Conservation (phyloP, 1,284 basidiomycete species). For the Melampsora americana region DNA sequence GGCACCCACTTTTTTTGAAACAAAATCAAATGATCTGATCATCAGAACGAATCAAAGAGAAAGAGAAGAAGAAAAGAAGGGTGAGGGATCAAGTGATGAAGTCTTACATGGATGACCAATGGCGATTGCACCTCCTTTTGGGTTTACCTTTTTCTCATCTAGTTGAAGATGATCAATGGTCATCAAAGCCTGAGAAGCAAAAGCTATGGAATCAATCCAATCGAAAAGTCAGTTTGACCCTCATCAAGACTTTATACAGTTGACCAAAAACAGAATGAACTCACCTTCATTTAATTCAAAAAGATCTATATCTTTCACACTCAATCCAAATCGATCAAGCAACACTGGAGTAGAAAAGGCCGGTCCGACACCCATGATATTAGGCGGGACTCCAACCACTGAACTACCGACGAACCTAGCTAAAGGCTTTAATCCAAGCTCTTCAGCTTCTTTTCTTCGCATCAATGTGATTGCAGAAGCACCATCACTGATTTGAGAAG, state of each 20-base stretch:
- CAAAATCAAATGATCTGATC: neutral
- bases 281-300: conserved; percentile 52
- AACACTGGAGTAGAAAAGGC: conserved; percentile 51
- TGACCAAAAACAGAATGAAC: neutral
- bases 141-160: conserved; percentile 50
- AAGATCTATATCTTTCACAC: conserved; percentile 50
- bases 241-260: neutral
- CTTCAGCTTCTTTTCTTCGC: conserved; percentile 50
- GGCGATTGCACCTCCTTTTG: conserved; percentile 53
- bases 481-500: conserved; percentile 52
- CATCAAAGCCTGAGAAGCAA: conserved; percentile 52
- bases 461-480: conserved; percentile 52
- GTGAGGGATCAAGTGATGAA: neutral
- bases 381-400: conserved; percentile 52
- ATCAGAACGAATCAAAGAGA: neutral
- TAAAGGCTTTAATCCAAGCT: conserved; percentile 51
- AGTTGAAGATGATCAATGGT: conserved; percentile 49
- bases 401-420: conserved; percentile 51
- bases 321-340: conserved; percentile 49
- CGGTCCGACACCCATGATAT: conserved; percentile 53
- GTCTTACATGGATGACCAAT: conserved; percentile 50
- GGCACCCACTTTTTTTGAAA: conserved; percentile 48
- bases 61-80: no score
- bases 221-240: neutral
- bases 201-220: conserved; percentile 46